These are phyloP conservation scores for Phytophthora cajani DNA, from an alignment of 352 stramenopile species.

Conservation along the genomic window DNA sequence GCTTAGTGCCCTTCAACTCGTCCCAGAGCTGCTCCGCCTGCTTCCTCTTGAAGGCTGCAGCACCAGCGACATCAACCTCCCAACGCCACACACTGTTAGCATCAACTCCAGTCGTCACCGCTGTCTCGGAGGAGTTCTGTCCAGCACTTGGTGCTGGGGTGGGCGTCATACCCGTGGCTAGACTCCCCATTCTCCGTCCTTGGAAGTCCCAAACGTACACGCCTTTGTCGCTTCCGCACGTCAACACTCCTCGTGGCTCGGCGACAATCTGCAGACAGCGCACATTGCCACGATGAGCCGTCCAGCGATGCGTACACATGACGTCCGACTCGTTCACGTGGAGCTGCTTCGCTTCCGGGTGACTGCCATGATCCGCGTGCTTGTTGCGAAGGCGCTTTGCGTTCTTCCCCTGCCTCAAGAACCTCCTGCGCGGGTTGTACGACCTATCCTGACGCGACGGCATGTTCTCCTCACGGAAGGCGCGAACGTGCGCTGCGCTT, in stretches of 20 bases:
- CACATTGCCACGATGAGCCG: constrained; percentile 59
- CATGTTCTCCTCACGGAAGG: constrained; percentile 65
- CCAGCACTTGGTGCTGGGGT: constrained; percentile 1
- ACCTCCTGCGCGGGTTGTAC: constrained; percentile 77
- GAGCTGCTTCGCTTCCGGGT: constrained; percentile 19
- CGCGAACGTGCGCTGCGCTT: constrained; percentile 40
- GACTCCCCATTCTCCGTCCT: constrained; percentile 45
- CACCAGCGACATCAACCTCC: constrained; percentile 51
- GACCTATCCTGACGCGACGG: constrained; percentile 59
- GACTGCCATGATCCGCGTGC: constrained; percentile 12
- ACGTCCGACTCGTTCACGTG: constrained; percentile 44
- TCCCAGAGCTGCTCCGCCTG: constrained; percentile 70
- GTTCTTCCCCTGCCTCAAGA: constrained; percentile 71
- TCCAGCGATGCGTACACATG: constrained; percentile 55
- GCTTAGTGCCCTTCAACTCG: constrained; percentile 56
- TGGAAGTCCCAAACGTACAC: constrained; percentile 68
- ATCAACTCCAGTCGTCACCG: background rate
- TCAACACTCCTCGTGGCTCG: constrained; percentile 62
- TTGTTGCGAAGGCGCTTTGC: constrained; percentile 59
- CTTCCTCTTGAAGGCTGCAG: constrained; percentile 44
- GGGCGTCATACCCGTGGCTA: constrained; percentile 25
- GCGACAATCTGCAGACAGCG: constrained; percentile 61
- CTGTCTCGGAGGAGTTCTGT: background rate
- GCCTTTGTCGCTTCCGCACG: constrained; percentile 69
- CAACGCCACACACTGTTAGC: constrained; percentile 47